phyloP scores from a whole-genome alignment of 495 filamentous ascomycete species.

The Penicillium verhagenii region DNA sequence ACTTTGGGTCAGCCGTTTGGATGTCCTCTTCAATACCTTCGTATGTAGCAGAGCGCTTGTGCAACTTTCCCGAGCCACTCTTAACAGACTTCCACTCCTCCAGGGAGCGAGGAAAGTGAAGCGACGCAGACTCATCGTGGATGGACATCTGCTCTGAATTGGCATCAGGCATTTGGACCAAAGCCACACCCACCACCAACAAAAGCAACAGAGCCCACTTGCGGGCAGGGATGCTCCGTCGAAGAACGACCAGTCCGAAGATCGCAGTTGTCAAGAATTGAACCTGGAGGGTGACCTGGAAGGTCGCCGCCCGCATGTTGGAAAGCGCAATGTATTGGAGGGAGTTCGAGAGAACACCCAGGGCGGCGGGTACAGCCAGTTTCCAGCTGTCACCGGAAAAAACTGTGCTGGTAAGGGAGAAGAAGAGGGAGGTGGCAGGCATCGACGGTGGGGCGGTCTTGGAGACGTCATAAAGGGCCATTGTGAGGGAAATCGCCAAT shows the following conservation, averaged over 20 bases:
- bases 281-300: slow-evolving; percentile 89
- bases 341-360: slow-evolving; percentile 89
- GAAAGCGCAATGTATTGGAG: slow-evolving; percentile 90
- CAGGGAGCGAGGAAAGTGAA: slow-evolving; percentile 73
- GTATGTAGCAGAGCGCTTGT: slow-evolving; percentile 86
- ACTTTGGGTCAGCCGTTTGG: slow-evolving; percentile 55
- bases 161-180: slow-evolving; percentile 75
- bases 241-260: slow-evolving; percentile 78
- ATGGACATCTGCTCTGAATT: slow-evolving; percentile 47
- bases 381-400: slow-evolving; percentile 98
- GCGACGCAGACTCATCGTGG: slow-evolving; percentile 47
- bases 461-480: slow-evolving; percentile 85
- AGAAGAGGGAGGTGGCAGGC: slow-evolving; percentile 75
- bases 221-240: slow-evolving; percentile 61
- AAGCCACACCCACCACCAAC: slow-evolving; percentile 79
- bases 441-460: slow-evolving; percentile 69
- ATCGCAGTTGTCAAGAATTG: slow-evolving; percentile 89
- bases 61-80: slow-evolving; percentile 44
- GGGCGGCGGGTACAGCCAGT: slow-evolving; percentile 79
- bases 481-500: slow-evolving; percentile 77
- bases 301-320: slow-evolving; percentile 87
- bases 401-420: slow-evolving; percentile 72
- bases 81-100: slow-evolving; percentile 51
- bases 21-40: slow-evolving; percentile 88
- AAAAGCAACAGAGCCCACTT: slow-evolving; percentile 81